Evolutionary conservation across 1,284 basidiomycete genomes (phyloP).

Genomic region (Ustilago lituana): DNA sequence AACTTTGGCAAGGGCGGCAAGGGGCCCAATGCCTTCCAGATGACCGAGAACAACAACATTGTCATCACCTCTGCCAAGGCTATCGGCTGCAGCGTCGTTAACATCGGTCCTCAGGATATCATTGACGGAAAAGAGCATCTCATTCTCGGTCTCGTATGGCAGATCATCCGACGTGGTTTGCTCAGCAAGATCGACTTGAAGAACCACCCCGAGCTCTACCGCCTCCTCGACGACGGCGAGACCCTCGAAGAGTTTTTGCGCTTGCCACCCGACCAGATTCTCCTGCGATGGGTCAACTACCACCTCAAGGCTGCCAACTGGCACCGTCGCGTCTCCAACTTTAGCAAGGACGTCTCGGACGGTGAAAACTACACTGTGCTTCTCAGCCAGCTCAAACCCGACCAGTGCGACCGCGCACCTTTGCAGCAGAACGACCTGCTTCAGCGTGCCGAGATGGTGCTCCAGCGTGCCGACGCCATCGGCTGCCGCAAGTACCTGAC

Average conservation of each 20-base stretch:
- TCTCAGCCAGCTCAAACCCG: conserved; percentile 87
- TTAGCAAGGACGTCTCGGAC: conserved; percentile 91
- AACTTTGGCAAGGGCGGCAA: conserved; percentile 73
- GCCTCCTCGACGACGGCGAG: conserved; percentile 94
- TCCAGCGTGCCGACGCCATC: conserved; percentile 91
- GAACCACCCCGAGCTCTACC: conserved; percentile 94
- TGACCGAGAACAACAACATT: conserved; percentile 99
- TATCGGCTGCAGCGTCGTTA: conserved; percentile 97
- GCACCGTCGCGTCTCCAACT: conserved; percentile 82
- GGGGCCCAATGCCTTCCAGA: conserved; percentile 88
- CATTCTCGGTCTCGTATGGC: conserved; percentile 98
- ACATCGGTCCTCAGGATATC: conserved; percentile 93
- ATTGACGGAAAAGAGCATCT: conserved; percentile 94
- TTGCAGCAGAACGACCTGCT: conserved; percentile 85
- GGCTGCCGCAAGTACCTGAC: conserved; percentile 96
- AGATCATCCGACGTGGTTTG: conserved; percentile 92
- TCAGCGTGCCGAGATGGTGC: conserved; percentile 86
- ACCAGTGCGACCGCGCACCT: conserved; percentile 89
- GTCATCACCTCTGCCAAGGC: conserved; percentile 97
- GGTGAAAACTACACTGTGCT: conserved; percentile 97
- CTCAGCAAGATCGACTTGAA: conserved; percentile 97
- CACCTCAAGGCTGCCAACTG: conserved; percentile 95
- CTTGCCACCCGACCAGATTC: conserved; percentile 94
- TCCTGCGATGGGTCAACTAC: conserved; percentile 98
- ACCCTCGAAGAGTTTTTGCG: conserved; percentile 93